These are phyloP conservation scores for Hygrophila difformis DNA, from an alignment of 257 asterid species.

Conservation along the genomic window DNA sequence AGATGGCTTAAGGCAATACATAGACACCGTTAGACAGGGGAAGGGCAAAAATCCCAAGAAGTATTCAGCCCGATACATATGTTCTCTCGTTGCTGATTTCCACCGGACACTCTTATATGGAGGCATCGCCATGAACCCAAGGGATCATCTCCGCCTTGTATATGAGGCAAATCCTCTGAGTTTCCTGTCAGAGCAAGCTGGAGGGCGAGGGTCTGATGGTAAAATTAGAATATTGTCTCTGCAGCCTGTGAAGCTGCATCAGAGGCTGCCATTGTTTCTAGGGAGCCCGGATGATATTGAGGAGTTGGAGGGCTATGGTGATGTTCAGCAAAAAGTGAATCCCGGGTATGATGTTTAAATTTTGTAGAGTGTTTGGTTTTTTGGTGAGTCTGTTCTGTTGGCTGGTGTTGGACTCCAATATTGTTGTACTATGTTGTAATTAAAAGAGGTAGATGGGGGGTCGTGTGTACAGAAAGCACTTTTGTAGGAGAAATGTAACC, in stretches of 20 bases:
- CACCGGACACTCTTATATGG: conserved; percentile 89
- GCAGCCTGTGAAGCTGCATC: conserved; percentile 82
- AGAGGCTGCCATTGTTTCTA: conserved; percentile 76
- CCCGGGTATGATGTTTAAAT: conserved; percentile 86
- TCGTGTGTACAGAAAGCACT: too few relatives aligned
- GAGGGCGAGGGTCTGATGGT: conserved; percentile 86
- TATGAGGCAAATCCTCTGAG: conserved; percentile 93
- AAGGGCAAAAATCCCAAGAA: conserved; percentile 75
- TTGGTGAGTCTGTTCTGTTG: too few relatives aligned
- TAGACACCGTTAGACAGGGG: conserved; percentile 82
- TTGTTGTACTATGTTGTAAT: too few relatives aligned
- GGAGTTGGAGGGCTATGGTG: conserved; percentile 72
- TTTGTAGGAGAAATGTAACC: too few relatives aligned
- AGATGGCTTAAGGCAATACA: conserved; percentile 73
- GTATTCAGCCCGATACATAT: conserved; percentile 92
- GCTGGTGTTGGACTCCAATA: too few relatives aligned
- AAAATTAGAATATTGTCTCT: conserved; percentile 60
- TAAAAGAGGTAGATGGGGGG: too few relatives aligned
- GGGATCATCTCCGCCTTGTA: conserved; percentile 96
- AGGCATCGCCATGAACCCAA: conserved; percentile 88
- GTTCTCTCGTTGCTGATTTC: conserved; percentile 95
- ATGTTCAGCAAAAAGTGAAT: conserved; percentile 85
- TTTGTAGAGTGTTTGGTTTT: too few relatives aligned
- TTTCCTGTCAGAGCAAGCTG: conserved; percentile 83
- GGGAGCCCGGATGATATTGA: conserved; percentile 84